These are phyloP conservation scores for Monosporascus ibericus DNA, from an alignment of 2,329 filamentous ascomycete species.

Conservation along the genomic window DNA sequence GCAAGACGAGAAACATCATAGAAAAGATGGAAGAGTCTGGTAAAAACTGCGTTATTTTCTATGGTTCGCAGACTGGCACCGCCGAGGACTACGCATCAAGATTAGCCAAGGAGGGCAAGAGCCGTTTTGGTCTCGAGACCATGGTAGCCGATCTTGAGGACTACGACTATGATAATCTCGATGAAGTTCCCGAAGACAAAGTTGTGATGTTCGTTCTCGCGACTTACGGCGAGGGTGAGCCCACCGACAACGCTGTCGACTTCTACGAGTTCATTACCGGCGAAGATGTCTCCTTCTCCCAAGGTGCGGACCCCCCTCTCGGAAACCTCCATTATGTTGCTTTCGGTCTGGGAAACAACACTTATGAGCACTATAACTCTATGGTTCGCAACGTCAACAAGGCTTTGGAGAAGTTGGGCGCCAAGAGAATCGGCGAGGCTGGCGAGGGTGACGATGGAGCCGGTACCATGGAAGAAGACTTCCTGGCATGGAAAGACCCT, in stretches of 20 bases:
- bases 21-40: conserved; percentile 93
- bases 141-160: conserved; percentile 98
- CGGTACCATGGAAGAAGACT: conserved; percentile 99
- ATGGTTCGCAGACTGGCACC: conserved; percentile 96
- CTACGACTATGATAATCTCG: conserved; percentile 93
- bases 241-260: conserved; percentile 96
- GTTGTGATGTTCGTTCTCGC: conserved; percentile 91
- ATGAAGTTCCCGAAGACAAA: conserved; percentile 83
- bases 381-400: conserved; percentile 93
- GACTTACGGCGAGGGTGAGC: conserved; percentile 97
- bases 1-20: conserved; percentile 84
- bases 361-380: conserved; percentile 98
- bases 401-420: conserved; percentile 75
- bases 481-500: conserved; percentile 96
- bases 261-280: conserved; percentile 94
- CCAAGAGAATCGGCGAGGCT: conserved; percentile 74
- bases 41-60: conserved; percentile 98
- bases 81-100: conserved; percentile 97
- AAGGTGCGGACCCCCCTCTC: conserved; percentile 67
- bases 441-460: conserved; percentile 97
- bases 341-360: conserved; percentile 97
- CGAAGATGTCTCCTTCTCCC: conserved; percentile 76
- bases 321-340: conserved; percentile 84
- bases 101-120: conserved; percentile 94
- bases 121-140: conserved; percentile 90